These are phyloP conservation scores for Ascochyta viciae-villosae DNA, from an alignment of 2,329 filamentous ascomycete species.

Conservation along the genomic window DNA sequence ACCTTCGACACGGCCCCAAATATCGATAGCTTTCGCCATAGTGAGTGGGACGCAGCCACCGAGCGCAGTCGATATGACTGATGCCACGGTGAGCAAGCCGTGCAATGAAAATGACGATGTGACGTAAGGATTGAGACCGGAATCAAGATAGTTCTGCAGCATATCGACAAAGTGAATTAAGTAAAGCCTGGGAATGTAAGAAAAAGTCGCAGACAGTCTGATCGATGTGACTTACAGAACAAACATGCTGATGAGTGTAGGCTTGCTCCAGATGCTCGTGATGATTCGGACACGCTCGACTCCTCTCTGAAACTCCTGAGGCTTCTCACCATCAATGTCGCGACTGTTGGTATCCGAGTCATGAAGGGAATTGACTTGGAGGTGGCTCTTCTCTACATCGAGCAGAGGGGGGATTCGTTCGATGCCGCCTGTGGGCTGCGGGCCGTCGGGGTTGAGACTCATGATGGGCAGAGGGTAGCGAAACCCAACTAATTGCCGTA, in stretches of 20 bases:
- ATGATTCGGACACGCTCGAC: constrained; percentile 51
- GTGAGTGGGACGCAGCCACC: constrained; percentile 48
- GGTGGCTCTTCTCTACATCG: constrained; percentile 32
- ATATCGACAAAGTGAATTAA: constrained; percentile 59
- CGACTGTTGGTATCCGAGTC: constrained; percentile 22
- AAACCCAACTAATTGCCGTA: constrained; percentile 15
- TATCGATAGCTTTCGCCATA: constrained; percentile 51
- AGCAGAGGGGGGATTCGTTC: constrained; percentile 20
- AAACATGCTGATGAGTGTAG: constrained; percentile 48
- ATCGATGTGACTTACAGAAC: constrained; percentile 40
- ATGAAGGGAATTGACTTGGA: constrained; percentile 18
- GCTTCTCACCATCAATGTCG: constrained; percentile 24
- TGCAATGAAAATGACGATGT: constrained; percentile 46
- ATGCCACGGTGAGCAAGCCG: constrained; percentile 45
- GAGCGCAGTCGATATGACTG: constrained; percentile 47
- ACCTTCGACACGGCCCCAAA: constrained; percentile 52
- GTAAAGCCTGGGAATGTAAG: constrained; percentile 48
- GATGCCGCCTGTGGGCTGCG: constrained; percentile 18
- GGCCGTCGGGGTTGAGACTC: constrained; percentile 18
- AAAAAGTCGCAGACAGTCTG: not conserved
- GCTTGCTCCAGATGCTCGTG: constrained; percentile 50
- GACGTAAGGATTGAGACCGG: constrained; percentile 51
- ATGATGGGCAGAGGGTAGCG: constrained; percentile 16
- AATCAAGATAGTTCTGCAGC: constrained; percentile 52
- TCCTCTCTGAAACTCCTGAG: constrained; percentile 47